These are phyloP conservation scores for Dendryphion nanum DNA, from an alignment of 2,329 filamentous ascomycete genomes.

Conservation along the genomic window DNA sequence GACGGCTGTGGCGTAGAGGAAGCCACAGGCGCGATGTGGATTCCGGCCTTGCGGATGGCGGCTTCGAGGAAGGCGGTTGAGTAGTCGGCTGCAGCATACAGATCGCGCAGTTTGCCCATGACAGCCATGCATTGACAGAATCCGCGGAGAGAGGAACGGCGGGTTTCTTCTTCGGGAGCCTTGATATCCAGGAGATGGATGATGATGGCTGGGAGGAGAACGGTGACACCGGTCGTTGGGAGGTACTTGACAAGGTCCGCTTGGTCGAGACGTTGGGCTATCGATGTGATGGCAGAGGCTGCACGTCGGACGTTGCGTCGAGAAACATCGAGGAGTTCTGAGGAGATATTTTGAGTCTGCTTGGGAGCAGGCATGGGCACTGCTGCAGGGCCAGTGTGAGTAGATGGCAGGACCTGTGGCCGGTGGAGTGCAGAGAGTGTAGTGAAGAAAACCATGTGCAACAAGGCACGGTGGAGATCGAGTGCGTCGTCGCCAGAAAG, in stretches of 20 bases:
- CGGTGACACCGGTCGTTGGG: conserved; percentile 86
- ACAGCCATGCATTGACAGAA: conserved; percentile 93
- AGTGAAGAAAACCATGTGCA: conserved; percentile 93
- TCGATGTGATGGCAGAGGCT: conserved; percentile 80
- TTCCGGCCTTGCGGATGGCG: conserved; percentile 81
- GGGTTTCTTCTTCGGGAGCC: conserved; percentile 68
- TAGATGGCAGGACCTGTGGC: conserved; percentile 81
- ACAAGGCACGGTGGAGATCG: conserved; percentile 73
- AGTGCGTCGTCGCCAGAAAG: conserved; percentile 61
- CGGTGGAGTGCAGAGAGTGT: conserved; percentile 88
- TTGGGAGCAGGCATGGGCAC: not conserved
- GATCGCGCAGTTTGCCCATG: conserved; percentile 81
- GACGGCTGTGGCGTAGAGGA: conserved; percentile 13
- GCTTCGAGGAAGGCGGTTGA: conserved; percentile 94
- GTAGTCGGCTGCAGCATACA: conserved; percentile 92
- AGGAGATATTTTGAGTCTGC: conserved; percentile 36
- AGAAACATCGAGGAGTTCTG: conserved; percentile 77
- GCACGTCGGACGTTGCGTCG: conserved; percentile 79
- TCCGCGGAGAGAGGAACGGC: conserved; percentile 71
- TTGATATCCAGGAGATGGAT: conserved; percentile 93
- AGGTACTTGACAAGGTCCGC: conserved; percentile 74
- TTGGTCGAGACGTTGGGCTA: conserved; percentile 73
- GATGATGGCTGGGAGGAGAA: conserved; percentile 87
- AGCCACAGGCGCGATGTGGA: conserved; percentile 59
- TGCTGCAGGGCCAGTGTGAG: conserved; percentile 52